Conservation (phyloP, 768 basidiomycete species). For the Russula brevipes region DNA sequence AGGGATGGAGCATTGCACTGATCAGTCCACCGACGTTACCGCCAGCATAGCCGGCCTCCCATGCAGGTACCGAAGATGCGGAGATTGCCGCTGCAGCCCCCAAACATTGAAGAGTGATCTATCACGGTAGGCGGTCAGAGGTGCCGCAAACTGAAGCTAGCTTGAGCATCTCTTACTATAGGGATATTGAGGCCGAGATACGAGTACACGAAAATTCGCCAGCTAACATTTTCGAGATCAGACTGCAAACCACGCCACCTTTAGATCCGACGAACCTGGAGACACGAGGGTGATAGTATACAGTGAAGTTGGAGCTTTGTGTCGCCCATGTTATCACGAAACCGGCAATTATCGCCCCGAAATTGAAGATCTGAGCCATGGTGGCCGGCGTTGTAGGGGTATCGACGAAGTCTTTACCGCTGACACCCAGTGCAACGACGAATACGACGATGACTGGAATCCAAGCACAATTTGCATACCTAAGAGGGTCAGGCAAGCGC, state of each 20-base stretch:
- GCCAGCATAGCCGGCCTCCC: constrained; percentile 48
- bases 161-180: constrained; percentile 38
- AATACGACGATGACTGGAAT: constrained; percentile 70
- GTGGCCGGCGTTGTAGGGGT: constrained; percentile 49
- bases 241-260: not conserved
- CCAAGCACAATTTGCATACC: constrained; percentile 76
- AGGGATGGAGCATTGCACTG: constrained; percentile 55
- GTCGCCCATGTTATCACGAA: constrained; percentile 59
- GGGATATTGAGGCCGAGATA: constrained; percentile 62
- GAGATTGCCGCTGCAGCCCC: constrained; percentile 65
- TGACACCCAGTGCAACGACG: constrained; percentile 64
- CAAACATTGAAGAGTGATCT: constrained; percentile 46
- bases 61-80: constrained; percentile 49
- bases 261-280: constrained; percentile 41
- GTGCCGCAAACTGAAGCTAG: constrained; percentile 4
- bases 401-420: constrained; percentile 62
- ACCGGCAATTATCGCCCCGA: constrained; percentile 67
- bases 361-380: constrained; percentile 51
- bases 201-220: constrained; percentile 57
- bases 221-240: constrained; percentile 33
- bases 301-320: constrained; percentile 68
- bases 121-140: not conserved
- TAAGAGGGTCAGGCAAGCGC: constrained; percentile 23
- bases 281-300: constrained; percentile 56
- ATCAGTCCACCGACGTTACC: constrained; percentile 61